phyloP scores from a whole-genome alignment of 1,139 yeast species.

The Sugiyamaella grinbergsii region DNA sequence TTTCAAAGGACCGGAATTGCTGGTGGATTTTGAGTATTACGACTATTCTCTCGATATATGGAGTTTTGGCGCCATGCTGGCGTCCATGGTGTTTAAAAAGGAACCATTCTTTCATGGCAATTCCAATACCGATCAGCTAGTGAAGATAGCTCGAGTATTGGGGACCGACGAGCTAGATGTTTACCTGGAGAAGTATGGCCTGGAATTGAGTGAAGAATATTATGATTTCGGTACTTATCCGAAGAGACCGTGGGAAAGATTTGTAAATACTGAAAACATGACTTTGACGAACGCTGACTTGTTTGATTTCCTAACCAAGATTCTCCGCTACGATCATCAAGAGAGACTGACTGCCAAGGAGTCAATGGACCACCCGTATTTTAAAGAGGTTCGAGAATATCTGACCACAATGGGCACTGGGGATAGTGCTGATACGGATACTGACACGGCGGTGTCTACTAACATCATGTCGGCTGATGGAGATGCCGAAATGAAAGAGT shows the following conservation, averaged over 20 bases:
- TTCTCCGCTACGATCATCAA: slow-evolving; percentile 86
- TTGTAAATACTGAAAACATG: slow-evolving; percentile 70
- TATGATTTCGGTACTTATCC: slow-evolving; percentile 73
- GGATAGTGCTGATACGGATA: background rate
- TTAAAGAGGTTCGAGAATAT: slow-evolving; percentile 41
- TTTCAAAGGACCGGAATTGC: slow-evolving; percentile 90
- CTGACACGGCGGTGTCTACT: background rate
- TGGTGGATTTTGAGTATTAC: slow-evolving; percentile 83
- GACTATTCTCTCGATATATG: slow-evolving; percentile 91
- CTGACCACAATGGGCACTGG: background rate
- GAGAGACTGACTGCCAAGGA: slow-evolving; percentile 85
- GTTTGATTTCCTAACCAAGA: slow-evolving; percentile 73
- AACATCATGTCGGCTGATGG: slow-evolving; percentile 8
- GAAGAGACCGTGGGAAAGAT: slow-evolving; percentile 79
- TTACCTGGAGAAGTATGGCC: slow-evolving; percentile 70
- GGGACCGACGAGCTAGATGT: slow-evolving; percentile 79
- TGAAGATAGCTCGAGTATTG: slow-evolving; percentile 84
- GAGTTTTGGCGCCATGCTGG: slow-evolving; percentile 96
- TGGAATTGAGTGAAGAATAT: slow-evolving; percentile 75
- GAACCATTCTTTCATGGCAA: slow-evolving; percentile 97
- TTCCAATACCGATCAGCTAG: slow-evolving; percentile 89
- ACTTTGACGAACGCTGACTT: slow-evolving; percentile 66
- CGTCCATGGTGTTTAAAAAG: slow-evolving; percentile 92
- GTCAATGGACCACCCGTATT: slow-evolving; percentile 83
- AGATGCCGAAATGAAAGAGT: slow-evolving; percentile 16